Conservation (phyloP, 2,329 filamentous ascomycete genomes). For the Colletotrichum chlorophyti region DNA sequence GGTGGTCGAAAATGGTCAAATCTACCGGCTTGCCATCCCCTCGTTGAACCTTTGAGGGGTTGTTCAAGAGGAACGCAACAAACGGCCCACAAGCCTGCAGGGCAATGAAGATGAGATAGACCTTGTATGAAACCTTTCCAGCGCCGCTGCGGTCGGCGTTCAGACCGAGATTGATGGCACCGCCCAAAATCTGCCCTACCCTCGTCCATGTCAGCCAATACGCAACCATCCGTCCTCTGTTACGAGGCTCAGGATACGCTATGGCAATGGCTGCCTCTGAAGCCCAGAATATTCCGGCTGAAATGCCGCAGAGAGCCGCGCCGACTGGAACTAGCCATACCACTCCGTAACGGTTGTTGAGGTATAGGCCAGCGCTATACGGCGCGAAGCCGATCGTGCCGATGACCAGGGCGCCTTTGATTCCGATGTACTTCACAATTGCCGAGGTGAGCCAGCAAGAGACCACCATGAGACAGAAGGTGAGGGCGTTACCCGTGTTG, state of each 20-base stretch:
- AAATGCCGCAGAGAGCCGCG: conserved; percentile 47
- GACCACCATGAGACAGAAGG: conserved; percentile 63
- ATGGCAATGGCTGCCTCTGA: conserved; percentile 40
- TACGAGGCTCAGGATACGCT: conserved; percentile 69
- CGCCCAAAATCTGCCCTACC: conserved; percentile 60
- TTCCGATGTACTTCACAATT: conserved; percentile 44
- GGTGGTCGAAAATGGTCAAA: conserved; percentile 45
- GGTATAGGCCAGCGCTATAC: conserved; percentile 50
- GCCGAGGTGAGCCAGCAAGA: conserved; percentile 47
- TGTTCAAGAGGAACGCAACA: conserved; percentile 50
- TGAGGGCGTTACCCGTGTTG: conserved; percentile 74
- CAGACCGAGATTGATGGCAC: conserved; percentile 56
- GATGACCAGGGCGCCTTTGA: conserved; percentile 46
- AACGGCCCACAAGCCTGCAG: conserved; percentile 53
- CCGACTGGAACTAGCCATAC: conserved; percentile 53
- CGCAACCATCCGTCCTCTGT: conserved; percentile 65
- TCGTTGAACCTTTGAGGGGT: conserved; percentile 51
- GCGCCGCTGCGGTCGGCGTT: conserved; percentile 50
- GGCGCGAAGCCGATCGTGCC: conserved; percentile 51
- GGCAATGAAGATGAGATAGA: conserved; percentile 47
- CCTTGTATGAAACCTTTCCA: conserved; percentile 54
- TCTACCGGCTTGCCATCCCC: conserved; percentile 44
- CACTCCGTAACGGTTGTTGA: conserved; percentile 50
- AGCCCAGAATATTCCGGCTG: conserved; percentile 46
- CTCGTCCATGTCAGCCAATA: conserved; percentile 68